phyloP scores from a whole-genome alignment of 192 early-diverging fungal genomes.

The Coemansia sp. region DNA sequence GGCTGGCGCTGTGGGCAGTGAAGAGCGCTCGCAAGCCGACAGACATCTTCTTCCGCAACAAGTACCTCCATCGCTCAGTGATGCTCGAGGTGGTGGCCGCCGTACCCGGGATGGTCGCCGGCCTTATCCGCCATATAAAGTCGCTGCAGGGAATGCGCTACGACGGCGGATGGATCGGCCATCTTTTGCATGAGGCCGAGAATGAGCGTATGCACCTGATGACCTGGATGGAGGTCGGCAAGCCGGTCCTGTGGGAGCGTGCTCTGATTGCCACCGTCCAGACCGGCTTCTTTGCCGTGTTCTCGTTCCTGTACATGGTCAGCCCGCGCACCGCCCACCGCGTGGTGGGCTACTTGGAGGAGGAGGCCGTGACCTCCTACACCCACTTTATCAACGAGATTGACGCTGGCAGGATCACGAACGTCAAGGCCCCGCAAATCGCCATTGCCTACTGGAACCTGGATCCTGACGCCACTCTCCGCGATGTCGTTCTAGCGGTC shows the following conservation, averaged over 20 bases:
- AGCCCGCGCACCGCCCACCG: slow-evolving; percentile 78
- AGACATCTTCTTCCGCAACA: slow-evolving; percentile 65
- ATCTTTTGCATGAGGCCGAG: slow-evolving; percentile 87
- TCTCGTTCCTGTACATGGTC: slow-evolving; percentile 79
- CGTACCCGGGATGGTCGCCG: slow-evolving; percentile 88
- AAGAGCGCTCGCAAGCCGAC: slow-evolving; percentile 58
- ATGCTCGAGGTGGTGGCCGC: slow-evolving; percentile 72
- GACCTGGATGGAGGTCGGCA: slow-evolving; percentile 71
- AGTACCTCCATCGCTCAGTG: slow-evolving; percentile 74
- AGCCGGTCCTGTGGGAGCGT: slow-evolving; percentile 59
- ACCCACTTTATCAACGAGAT: slow-evolving; percentile 82
- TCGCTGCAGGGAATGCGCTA: slow-evolving; percentile 69
- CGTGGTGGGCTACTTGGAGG: slow-evolving; percentile 89
- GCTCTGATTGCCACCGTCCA: slow-evolving; percentile 68
- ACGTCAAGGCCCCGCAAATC: slow-evolving; percentile 72
- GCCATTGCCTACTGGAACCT: slow-evolving; percentile 85
- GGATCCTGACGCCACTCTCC: slow-evolving; percentile 57
- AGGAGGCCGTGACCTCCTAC: slow-evolving; percentile 88
- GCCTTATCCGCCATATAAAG: slow-evolving; percentile 68
- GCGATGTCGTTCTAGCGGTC: slow-evolving; percentile 81
- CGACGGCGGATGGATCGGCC: slow-evolving; percentile 89
- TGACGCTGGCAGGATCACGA: slow-evolving; percentile 64
- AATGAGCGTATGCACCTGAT: slow-evolving; percentile 76
- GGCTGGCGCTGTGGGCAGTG: slow-evolving; percentile 59
- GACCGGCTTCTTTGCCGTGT: slow-evolving; percentile 86